These are phyloP conservation scores for Anthostomella pinea DNA, from an alignment of 2,329 filamentous ascomycete species.

Conservation along the genomic window DNA sequence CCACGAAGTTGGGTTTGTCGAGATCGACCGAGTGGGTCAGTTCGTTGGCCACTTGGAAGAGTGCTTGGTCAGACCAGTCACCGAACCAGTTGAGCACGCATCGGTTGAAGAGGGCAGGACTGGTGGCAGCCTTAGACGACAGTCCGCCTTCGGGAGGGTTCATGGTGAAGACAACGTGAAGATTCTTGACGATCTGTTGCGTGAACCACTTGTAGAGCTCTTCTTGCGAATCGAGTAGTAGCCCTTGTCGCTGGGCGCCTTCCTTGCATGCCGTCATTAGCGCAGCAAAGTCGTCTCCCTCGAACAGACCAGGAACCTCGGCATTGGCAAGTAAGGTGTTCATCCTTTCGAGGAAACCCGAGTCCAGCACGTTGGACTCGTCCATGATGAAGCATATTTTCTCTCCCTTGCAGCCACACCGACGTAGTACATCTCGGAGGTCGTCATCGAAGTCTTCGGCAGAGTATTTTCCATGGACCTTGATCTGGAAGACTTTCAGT, in stretches of 20 bases:
- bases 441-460: conserved; percentile 99
- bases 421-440: conserved; percentile 84
- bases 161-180: conserved; percentile 99
- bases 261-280: conserved; percentile 99
- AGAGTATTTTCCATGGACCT: conserved; percentile 98
- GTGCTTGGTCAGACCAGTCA: conserved; percentile 98
- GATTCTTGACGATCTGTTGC: conserved; percentile 96
- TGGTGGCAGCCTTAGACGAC: conserved; percentile 94
- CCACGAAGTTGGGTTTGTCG: conserved; percentile 79
- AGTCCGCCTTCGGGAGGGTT: conserved; percentile 95
- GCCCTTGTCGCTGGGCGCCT: conserved; percentile 90
- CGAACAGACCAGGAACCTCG: conserved; percentile 97
- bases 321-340: conserved; percentile 98
- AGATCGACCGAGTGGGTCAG: conserved; percentile 95
- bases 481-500: conserved; percentile 98
- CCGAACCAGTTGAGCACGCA: conserved; percentile 99
- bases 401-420: conserved; percentile 95
- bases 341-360: conserved; percentile 98
- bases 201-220: conserved; percentile 99
- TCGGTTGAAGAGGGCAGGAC: conserved; percentile 97
- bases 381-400: conserved; percentile 99
- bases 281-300: conserved; percentile 98
- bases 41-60: conserved; percentile 96
- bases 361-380: conserved; percentile 96
- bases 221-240: conserved; percentile 94